A percentile compares a stretch with the other conserved stretches of the same genome.
These are phyloP conservation scores for Laburnicola sp. DNA, from an alignment of 2,329 filamentous ascomycete species.

Conservation along the genomic window DNA sequence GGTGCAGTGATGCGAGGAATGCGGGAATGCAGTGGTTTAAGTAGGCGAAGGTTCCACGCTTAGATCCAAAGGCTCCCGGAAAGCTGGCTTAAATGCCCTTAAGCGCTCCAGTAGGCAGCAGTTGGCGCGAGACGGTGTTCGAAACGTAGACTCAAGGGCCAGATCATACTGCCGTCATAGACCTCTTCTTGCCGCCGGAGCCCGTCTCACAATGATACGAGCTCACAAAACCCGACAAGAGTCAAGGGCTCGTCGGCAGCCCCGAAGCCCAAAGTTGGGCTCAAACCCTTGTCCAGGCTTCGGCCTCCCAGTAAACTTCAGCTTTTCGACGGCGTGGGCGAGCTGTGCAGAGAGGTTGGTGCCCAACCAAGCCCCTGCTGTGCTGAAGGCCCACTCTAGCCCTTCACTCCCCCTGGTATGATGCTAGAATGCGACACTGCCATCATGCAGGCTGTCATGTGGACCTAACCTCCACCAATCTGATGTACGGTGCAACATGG, in stretches of 20 bases:
- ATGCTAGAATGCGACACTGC: no score
- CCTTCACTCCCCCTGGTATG: no score
- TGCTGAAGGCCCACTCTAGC: neutral
- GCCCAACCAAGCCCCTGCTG: neutral
- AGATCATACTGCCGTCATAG: conserved; percentile 5
- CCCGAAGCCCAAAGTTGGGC: conserved; percentile 16
- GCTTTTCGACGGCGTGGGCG: conserved; percentile 6
- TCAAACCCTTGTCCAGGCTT: conserved; percentile 8
- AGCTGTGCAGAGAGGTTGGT: neutral
- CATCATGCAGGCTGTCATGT: no score
- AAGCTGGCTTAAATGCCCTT: conserved; percentile 6
- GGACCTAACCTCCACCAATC: no score
- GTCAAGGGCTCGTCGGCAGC: conserved; percentile 10
- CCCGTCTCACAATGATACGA: conserved; percentile 7
- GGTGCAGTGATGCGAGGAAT: conserved; percentile 8
- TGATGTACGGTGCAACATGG: no score
- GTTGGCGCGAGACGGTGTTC: conserved; percentile 8
- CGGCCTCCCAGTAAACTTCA: neutral
- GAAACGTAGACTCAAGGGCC: conserved; percentile 8
- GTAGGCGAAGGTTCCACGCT: conserved; percentile 14
- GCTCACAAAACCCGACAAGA: conserved; percentile 1
- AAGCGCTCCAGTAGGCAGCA: conserved; percentile 5
- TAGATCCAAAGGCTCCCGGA: conserved; percentile 8
- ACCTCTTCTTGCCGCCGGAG: conserved; percentile 8
- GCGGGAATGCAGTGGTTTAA: conserved; percentile 15